Evolutionary conservation across 495 filamentous ascomycete genomes (phyloP), one percentile per base, ranked within the genome.

Genomic region (Penicillium lagena): DNA sequence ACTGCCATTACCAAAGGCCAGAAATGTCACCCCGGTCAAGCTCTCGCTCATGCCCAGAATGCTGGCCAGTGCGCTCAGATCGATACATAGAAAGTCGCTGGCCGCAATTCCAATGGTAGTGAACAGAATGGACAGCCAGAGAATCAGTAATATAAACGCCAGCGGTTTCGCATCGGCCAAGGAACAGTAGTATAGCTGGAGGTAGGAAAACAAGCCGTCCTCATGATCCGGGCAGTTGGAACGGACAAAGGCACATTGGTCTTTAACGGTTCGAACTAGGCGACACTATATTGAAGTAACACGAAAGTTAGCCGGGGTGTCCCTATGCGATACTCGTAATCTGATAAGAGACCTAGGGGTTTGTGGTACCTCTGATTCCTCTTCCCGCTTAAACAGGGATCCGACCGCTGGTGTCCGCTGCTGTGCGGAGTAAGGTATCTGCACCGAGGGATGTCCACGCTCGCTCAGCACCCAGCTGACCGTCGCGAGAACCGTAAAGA

Each of bases 1-100:
- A 51, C 90, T 96, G n/a, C 94, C 94, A 68, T 99, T 99, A 42
- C 94, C 94, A 64, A 99, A 93, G 4, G 94, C 94, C 40, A 97
- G 72, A 54, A 99, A 95, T 1, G 94, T 99, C 12, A 98, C 94
- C 17, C 94, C 94, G 0, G 94, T 89, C 70, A 97, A 79, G 58
- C 87, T 96, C 67, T 99, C 91, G 58, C 89, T 96, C 76, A 99
- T 79, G 11, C 91, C 90, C 7, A 97, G 72, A 35, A 94, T 79
- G 47, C 71, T 83, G 13, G 94, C 80, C 47, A 97, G 86, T 12
- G 94, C 96, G 63, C 87, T 91, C 29, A 99, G 76, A 59, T 99
- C 95, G 60, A 96, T 81, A 66, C 91, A 96, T 63, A 99, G 88
- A 70, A 97, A 99, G 61, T 99, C 94, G 56, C 87, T 94, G 15